Evolutionary conservation across 192 early-diverging fungal genomes (phyloP).

Genomic region (Paraglomus brasilianum): DNA sequence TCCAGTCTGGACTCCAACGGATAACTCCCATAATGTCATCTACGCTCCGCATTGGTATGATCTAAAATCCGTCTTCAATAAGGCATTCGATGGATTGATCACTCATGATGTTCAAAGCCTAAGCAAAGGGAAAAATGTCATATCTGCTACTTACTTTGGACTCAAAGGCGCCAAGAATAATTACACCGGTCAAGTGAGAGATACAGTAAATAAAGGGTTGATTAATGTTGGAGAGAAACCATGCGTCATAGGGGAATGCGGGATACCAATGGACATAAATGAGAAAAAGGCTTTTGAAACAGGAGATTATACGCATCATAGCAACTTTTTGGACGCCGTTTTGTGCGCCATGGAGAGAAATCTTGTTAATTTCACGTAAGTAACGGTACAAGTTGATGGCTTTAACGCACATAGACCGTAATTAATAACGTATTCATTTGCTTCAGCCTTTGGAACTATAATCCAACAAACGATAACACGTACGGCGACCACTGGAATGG

Average conservation of each 20-base stretch:
- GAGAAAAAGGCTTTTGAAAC: slow-evolving; percentile 66
- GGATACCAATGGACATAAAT: slow-evolving; percentile 88
- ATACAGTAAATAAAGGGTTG: slow-evolving; percentile 59
- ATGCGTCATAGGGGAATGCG: slow-evolving; percentile 75
- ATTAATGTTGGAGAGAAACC: slow-evolving; percentile 63
- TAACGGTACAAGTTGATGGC: background rate
- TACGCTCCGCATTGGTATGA: slow-evolving; percentile 92
- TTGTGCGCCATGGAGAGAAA: slow-evolving; percentile 70
- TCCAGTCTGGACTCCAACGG: slow-evolving; percentile 44
- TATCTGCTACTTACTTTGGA: slow-evolving; percentile 79
- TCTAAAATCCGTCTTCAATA: slow-evolving; percentile 70
- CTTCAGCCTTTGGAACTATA: slow-evolving; percentile 79
- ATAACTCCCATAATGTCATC: slow-evolving; percentile 58
- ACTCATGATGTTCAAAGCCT: slow-evolving; percentile 83
- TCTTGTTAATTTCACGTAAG: slow-evolving; percentile 73
- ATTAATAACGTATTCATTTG: background rate
- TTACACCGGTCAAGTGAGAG: slow-evolving; percentile 70
- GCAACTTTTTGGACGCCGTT: slow-evolving; percentile 75
- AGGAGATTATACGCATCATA: slow-evolving; percentile 71
- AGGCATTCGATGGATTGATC: slow-evolving; percentile 66
- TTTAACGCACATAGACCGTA: background rate
- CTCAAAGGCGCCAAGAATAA: slow-evolving; percentile 70
- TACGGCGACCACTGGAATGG: slow-evolving; percentile 86
- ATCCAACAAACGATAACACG: slow-evolving; percentile 74
- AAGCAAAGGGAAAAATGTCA: slow-evolving; percentile 68